Percentiles rank a stretch among this genome's conserved stretches.
Evolutionary conservation across 192 early-diverging fungal species (phyloP).

Genomic region (Physocladia obscura): DNA sequence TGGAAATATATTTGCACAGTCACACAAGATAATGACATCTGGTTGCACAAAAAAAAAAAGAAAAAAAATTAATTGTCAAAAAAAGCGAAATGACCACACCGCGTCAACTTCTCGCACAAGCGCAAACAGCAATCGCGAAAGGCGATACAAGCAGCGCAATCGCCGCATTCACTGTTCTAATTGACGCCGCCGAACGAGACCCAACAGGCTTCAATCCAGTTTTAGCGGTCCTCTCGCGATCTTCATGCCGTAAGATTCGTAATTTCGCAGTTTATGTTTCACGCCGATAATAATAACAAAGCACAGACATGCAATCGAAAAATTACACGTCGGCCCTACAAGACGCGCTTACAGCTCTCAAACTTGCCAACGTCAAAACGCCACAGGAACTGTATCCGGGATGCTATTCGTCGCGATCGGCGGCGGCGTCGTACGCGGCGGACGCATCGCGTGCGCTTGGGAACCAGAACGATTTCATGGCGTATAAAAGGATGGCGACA

Average conservation of each 20-base stretch:
- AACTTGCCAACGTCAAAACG: constrained; percentile 19
- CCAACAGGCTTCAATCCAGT: constrained; percentile 14
- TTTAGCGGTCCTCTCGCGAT: constrained; percentile 11
- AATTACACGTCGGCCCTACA: constrained; percentile 18
- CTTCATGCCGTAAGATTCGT: constrained; percentile 22
- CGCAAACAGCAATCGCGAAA: constrained; percentile 21
- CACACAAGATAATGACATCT: constrained; percentile 23
- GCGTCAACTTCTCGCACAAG: constrained; percentile 5
- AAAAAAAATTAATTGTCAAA: not conserved
- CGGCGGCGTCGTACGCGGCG: constrained; percentile 26
- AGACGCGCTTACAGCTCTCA: constrained; percentile 26
- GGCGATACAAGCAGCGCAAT: constrained; percentile 2
- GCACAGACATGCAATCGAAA: constrained; percentile 34
- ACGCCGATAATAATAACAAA: not conserved
- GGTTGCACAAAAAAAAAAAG: not conserved
- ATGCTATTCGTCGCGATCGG: constrained; percentile 31
- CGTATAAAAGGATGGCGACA: constrained; percentile 31
- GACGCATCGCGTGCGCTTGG: constrained; percentile 15
- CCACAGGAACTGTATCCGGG: constrained; percentile 27
- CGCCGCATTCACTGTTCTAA: constrained; percentile 9
- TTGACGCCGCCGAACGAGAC: not conserved
- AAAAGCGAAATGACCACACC: constrained; percentile 13
- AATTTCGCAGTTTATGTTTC: not conserved
- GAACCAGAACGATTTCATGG: constrained; percentile 9
- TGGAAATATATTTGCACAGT: constrained; percentile 55